Base-by-base conservation (phyloP, 768 basidiomycete species). In the Mrakia blollopis region DNA sequence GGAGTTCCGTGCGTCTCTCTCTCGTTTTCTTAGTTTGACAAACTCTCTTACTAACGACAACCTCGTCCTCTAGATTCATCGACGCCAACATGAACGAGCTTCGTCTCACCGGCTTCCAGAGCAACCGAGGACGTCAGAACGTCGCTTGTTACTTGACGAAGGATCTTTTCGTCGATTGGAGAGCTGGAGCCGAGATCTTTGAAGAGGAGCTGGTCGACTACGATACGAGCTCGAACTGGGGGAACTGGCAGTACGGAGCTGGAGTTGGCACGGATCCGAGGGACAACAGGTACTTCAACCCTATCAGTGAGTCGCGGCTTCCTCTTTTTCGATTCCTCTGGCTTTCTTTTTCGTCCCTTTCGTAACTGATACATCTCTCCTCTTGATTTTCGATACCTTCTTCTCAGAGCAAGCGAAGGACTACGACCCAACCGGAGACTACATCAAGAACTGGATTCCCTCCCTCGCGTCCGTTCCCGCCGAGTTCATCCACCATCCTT, bases 171-270 rank as follows among this genome's bases (percentile, higher is more conserved):
- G 69, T 78, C 21, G 86, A 86, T 79, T 86, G 86, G 86, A 79
- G 86, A 5, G 79, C 85, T 18, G 86, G 85, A 4, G 86, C 85
- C n/a, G 86, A 86, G 78, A 85, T 83, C 80, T 86, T 86, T 78
- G 86, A 86, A 78, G 72, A 81, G 80, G 37, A 75, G 10, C 74
- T 75, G 37, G 39, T 72, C 74, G 78, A 62, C 70, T 73, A 73
- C 73, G 69, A 76, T 10, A 72, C 65, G 35, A 72, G 39, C 63
- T 79, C 71, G 65, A 84, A 83, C 77, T 83, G 82, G 81, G 82
- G 82, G 0, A 84, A 84, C 68, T 84, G 83, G 83, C 62, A 67
- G 50, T 77, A 79, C 73, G 78, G 75, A 79, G 82, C 83, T 67
- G 83, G 83, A 9, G 83, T 83, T 57, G 83, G 83, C 0, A 82